Percentiles rank a stretch among this genome's conserved stretches.
Evolutionary conservation across 371 early-diverging fungal genomes (phyloP).

Genomic region (Mucor piriformis): DNA sequence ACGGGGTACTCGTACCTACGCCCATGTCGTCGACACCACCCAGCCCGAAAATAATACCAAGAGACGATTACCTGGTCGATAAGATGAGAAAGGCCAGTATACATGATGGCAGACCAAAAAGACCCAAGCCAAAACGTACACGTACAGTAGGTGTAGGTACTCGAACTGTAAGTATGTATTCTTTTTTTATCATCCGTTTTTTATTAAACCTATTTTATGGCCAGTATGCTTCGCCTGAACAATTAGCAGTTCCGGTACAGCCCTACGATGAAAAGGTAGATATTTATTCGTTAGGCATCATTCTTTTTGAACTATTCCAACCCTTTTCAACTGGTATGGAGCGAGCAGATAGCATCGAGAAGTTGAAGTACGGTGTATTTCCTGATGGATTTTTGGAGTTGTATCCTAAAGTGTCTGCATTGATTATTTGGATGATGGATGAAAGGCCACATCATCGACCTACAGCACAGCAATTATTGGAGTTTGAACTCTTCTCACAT

Average conservation of each 20-base stretch:
- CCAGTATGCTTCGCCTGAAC: conserved; percentile 92
- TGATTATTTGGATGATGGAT: conserved; percentile 82
- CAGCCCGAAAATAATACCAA: conserved; percentile 4
- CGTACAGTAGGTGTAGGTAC: conserved; percentile 74
- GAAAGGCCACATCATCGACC: conserved; percentile 73
- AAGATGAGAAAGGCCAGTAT: neutral
- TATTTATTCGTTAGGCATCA: conserved; percentile 74
- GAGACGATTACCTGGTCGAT: neutral
- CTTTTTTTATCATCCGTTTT: neutral
- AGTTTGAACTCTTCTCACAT: conserved; percentile 63
- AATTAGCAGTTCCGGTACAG: conserved; percentile 63
- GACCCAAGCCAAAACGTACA: conserved; percentile 9
- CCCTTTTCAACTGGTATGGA: conserved; percentile 72
- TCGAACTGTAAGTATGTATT: conserved; percentile 55
- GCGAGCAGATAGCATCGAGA: conserved; percentile 61
- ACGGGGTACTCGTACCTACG: conserved; percentile 7
- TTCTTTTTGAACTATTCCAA: conserved; percentile 71
- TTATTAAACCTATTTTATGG: conserved; percentile 16
- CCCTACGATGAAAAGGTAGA: conserved; percentile 69
- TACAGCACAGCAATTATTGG: conserved; percentile 72
- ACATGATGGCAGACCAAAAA: neutral
- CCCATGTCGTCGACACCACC: conserved; percentile 18
- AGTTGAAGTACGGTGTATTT: conserved; percentile 68
- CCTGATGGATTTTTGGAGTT: conserved; percentile 75
- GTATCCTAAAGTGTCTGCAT: conserved; percentile 68